Conservation (phyloP, 495 filamentous ascomycete species). For the Hypoxylon lienhwacheense region DNA sequence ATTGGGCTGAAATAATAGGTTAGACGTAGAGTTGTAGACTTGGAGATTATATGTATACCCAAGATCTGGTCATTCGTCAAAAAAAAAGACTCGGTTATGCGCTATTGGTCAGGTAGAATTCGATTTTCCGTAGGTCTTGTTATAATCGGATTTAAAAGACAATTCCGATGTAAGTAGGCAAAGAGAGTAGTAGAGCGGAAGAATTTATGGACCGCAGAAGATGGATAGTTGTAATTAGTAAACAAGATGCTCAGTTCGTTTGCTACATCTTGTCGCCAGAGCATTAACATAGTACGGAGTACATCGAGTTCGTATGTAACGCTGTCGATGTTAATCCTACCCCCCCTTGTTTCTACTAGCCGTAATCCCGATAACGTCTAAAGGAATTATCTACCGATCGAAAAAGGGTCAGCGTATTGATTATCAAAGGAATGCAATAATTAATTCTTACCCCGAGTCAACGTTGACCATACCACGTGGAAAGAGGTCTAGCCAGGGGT, state of each 20-base stretch:
- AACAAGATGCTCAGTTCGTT: conserved; percentile 8
- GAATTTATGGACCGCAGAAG: not conserved
- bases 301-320: conserved; percentile 18
- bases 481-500: too few relatives aligned
- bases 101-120: not conserved
- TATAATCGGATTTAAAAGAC: conserved; percentile 11
- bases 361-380: too few relatives aligned
- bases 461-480: too few relatives aligned
- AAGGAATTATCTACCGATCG: too few relatives aligned
- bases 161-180: conserved; percentile 21
- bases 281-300: too few relatives aligned
- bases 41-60: conserved; percentile 14
- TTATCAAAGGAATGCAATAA: too few relatives aligned
- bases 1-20: conserved; percentile 1
- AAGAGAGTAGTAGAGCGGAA: conserved; percentile 28
- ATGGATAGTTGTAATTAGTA: conserved; percentile 8
- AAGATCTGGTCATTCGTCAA: conserved; percentile 4
- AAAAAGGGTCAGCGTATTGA: too few relatives aligned
- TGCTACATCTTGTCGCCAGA: too few relatives aligned
- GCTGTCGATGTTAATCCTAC: conserved; percentile 20
- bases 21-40: too few relatives aligned
- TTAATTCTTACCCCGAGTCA: too few relatives aligned
- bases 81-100: conserved; percentile 16
- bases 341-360: conserved; percentile 8
- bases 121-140: conserved; percentile 11